phyloP scores from a whole-genome alignment of 768 basidiomycete genomes.

The Pholiota molesta region DNA sequence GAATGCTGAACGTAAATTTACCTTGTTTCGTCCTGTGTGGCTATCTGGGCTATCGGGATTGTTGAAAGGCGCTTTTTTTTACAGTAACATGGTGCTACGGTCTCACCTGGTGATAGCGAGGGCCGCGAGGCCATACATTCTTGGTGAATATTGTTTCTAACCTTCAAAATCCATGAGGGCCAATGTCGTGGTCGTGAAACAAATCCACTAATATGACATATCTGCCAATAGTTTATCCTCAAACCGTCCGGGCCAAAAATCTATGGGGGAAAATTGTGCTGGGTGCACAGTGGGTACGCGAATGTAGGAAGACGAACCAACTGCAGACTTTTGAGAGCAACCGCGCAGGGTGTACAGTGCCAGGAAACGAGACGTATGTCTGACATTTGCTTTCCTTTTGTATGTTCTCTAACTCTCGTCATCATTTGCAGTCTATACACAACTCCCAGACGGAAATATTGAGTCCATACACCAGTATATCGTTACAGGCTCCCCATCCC shows the following conservation, averaged over 20 bases:
- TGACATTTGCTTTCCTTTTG: neutral
- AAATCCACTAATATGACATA: neutral
- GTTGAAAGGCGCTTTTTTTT: slow-evolving; percentile 8
- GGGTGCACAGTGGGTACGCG: slow-evolving; percentile 72
- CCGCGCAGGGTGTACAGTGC: slow-evolving; percentile 83
- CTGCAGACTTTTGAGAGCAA: slow-evolving; percentile 77
- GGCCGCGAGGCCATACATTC: slow-evolving; percentile 74
- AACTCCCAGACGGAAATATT: slow-evolving; percentile 4
- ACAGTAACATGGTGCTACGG: slow-evolving; percentile 78
- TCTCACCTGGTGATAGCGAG: slow-evolving; percentile 78
- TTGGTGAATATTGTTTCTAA: slow-evolving; percentile 53
- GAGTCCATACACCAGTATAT: no score
- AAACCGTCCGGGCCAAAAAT: slow-evolving; percentile 76
- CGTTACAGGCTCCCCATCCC: no score
- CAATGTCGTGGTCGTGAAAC: slow-evolving; percentile 3
- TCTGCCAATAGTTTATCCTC: slow-evolving; percentile 64
- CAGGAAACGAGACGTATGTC: slow-evolving; percentile 71
- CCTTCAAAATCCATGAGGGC: neutral
- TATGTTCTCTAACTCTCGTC: slow-evolving; percentile 2
- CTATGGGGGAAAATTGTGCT: slow-evolving; percentile 79
- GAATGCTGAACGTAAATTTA: neutral
- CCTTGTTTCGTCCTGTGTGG: neutral
- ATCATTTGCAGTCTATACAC: slow-evolving; percentile 8
- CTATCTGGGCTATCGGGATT: no score
- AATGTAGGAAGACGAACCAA: slow-evolving; percentile 69